A percentile compares a stretch with the other conserved stretches of the same genome.
Conservation (phyloP, 23 red algal species). For the Gracilaria gracilis region DNA sequence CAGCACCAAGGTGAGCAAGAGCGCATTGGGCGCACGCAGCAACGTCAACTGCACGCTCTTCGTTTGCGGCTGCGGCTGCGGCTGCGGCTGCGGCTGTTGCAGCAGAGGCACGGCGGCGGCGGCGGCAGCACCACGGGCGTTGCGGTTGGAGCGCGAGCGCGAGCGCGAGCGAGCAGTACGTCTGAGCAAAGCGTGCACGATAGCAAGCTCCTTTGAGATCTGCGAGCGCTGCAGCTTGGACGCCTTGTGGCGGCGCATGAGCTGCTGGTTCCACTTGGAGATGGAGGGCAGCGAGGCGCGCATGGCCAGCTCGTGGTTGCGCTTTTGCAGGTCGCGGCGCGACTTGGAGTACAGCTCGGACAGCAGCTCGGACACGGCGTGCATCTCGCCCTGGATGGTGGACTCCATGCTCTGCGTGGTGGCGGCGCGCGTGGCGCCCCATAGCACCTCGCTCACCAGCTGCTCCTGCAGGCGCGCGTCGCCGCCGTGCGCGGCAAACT, state of each 20-base stretch:
- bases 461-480: constrained; percentile 31
- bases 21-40: not conserved
- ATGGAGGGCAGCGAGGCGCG: constrained; percentile 34
- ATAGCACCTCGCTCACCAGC: constrained; percentile 52
- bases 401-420: constrained; percentile 54
- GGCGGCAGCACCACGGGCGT: not conserved
- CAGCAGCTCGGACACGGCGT: constrained; percentile 46
- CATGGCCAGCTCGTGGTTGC: constrained; percentile 48
- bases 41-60: too few species aligned
- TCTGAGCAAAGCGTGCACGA: constrained; percentile 52
- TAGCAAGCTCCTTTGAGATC: constrained; percentile 72
- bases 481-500: constrained; percentile 27
- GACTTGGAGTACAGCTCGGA: constrained; percentile 50
- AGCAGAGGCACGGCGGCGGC: not conserved
- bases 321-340: constrained; percentile 38
- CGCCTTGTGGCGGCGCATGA: constrained; percentile 37
- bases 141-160: not conserved
- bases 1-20: constrained; percentile 30
- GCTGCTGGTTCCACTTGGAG: constrained; percentile 66
- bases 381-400: constrained; percentile 40
- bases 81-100: not conserved
- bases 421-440: constrained; percentile 20
- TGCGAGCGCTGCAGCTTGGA: constrained; percentile 48
- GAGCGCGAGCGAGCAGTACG: constrained; percentile 31
- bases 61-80: too few species aligned